These are phyloP conservation scores for Solanum dulcamara DNA, from an alignment of 257 asterid genomes.

Conservation along the genomic window DNA sequence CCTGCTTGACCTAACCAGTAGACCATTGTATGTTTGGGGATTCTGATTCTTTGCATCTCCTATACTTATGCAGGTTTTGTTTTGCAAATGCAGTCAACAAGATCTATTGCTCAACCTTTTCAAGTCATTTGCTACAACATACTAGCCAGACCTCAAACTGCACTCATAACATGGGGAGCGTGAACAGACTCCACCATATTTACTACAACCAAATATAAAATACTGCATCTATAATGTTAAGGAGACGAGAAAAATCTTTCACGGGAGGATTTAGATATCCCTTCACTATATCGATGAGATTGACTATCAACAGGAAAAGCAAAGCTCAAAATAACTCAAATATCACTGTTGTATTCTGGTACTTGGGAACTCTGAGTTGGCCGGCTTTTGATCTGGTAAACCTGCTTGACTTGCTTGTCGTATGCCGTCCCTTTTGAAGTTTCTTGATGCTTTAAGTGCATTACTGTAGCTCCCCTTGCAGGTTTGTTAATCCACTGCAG, in stretches of 20 bases:
- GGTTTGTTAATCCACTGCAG: slow-evolving; percentile 48
- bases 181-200: background rate
- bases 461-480: slow-evolving; percentile 12
- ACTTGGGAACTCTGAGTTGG: slow-evolving; percentile 10
- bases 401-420: slow-evolving; percentile 40
- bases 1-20: too few species aligned
- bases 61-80: background rate
- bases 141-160: background rate
- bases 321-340: background rate
- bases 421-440: slow-evolving; percentile 8
- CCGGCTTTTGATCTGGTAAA: slow-evolving; percentile 42
- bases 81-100: background rate
- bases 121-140: background rate
- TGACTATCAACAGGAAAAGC: background rate
- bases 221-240: background rate
- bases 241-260: background rate
- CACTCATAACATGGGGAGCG: background rate
- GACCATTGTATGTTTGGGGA: background rate
- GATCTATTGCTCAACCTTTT: background rate
- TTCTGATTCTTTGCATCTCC: background rate
- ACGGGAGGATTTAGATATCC: background rate
- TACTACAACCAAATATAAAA: background rate
- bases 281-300: background rate
- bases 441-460: slow-evolving; percentile 21
- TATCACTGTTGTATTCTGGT: slow-evolving; percentile 5